Base-by-base conservation (phyloP, 257 asterid species). In the Leonotis leonurus region DNA sequence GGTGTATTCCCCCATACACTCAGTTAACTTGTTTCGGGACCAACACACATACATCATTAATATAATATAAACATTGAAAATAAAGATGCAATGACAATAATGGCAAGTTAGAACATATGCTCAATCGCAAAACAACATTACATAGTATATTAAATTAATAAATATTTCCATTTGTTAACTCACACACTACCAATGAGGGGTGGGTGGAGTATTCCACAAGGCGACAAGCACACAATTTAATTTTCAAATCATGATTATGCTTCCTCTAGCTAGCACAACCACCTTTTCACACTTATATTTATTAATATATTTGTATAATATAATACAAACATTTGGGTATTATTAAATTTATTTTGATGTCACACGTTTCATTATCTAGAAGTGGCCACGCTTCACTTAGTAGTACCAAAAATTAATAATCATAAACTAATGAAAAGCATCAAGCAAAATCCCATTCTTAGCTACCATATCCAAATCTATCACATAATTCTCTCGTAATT, bases 201-300 rank as follows among this genome's bases (percentile, higher is more conserved):
- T 41, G 8, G 30, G 10, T 18, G 12, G 46, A 33, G 71, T 63
- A 60, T 33, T 43, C 46, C 20, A 52, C 41, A 46, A 60, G 62
- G 62, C 66, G 70, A 30, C 72, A 49, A 68, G 30, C 70, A 37
- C 70, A 18, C 56, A 74, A 35, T 30, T 54, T 54, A 1, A 53
- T 53, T 57, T 69, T 50, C 68, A 57, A 64, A 57, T 60, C 63
- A 16, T 40, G 6, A 50, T 44, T 44, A 29, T 60, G 70, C 65
- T 41, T 44, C 80, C 80, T 45, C 6, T 32, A 21, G 64, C 17
- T 72, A n/a, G n/a, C n/a, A n/a, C 73, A 72, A 78, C 56, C 83
- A 81, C 70, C 61, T 50, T 25, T 6, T 1, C 5, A 51, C 8
- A 51, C 57, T 14, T 14, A 12, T 4, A 24, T 24, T 8, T 11